phyloP scores from a whole-genome alignment of 805 yeast species.

The Myxozyma vanderwaltii region DNA sequence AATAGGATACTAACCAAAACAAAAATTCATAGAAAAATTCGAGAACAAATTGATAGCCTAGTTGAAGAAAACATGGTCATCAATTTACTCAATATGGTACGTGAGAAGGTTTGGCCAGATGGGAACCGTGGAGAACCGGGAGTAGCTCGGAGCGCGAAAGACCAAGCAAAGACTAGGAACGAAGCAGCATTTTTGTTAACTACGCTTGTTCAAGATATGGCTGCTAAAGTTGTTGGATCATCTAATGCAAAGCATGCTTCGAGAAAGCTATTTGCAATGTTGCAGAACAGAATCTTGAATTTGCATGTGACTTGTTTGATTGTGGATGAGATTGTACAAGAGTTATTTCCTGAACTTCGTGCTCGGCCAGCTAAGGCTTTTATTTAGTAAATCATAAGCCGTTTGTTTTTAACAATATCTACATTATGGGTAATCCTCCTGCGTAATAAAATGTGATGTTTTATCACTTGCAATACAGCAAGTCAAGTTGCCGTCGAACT shows the following conservation, averaged over 20 bases:
- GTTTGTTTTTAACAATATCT: too few relatives aligned
- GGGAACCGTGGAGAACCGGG: conserved; percentile 20
- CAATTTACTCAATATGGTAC: conserved; percentile 43
- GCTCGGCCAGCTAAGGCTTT: not conserved
- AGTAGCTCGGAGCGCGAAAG: conserved; percentile 45
- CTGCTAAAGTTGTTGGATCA: conserved; percentile 73
- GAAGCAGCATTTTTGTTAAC: conserved; percentile 63
- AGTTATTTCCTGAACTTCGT: conserved; percentile 29
- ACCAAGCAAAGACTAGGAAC: conserved; percentile 54
- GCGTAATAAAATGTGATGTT: too few relatives aligned
- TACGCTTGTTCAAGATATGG: conserved; percentile 60
- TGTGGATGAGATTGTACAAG: conserved; percentile 30
- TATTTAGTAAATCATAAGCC: not conserved
- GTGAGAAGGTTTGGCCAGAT: conserved; percentile 42
- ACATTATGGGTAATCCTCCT: too few relatives aligned
- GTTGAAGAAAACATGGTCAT: conserved; percentile 52
- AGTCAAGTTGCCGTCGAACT: too few relatives aligned
- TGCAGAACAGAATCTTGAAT: conserved; percentile 74
- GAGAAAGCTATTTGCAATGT: conserved; percentile 57
- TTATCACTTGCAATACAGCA: too few relatives aligned
- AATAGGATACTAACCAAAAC: not conserved
- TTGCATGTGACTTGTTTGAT: conserved; percentile 53
- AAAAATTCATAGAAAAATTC: conserved; percentile 40
- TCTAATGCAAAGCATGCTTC: conserved; percentile 66
- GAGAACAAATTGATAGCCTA: conserved; percentile 49